Evolutionary conservation across 2,329 filamentous ascomycete species (phyloP), one percentile per base, ranked within the genome.

Genomic region (Herpotrichia juniperi): DNA sequence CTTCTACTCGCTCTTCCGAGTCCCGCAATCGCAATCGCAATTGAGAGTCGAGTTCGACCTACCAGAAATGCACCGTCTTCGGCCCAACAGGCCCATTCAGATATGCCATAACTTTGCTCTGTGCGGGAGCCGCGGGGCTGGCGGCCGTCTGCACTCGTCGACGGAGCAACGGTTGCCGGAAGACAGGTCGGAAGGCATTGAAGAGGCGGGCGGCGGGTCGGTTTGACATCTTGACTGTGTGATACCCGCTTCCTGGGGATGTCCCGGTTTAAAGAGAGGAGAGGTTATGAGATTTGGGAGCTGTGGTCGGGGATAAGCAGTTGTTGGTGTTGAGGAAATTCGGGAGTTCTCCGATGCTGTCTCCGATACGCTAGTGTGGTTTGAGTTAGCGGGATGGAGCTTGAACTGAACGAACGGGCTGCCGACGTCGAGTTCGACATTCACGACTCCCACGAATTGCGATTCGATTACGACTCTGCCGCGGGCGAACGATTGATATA

Each of bases 41-140:
- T 7, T 28, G 7, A 6, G 21, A 40, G 19, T 40, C 21, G 21
- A 40, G 19, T 10, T 40, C 21, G 21, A 40, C 37, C 10, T 80
- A 93, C 93, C 94, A 99, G 80, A 99, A 99, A 78, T 99, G 94
- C 68, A 99, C 94, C 57, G 94, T 99, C 87, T 82, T 79, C 46
- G 78, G 77, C 7, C 79, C 79, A 50, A 82, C 73, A 28, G 75
- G 73, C 48, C 74, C 76, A 66, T 79, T 76, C 76, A 74, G 78
- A 82, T 96, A 85, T 76, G 87, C 87, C 81, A 88, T 86, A 75
- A 94, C 87, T 46, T 74, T 75, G 59, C 73, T 79, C 74, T 80
- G 78, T 14, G 21, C 48, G 50, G 57, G 61, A 43, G 56, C 28
- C 30, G 67, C 67, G 44, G 67, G 67, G 54, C 69, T 68, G 35